Evolutionary conservation across 2,329 filamentous ascomycete species (phyloP), one percentile per base, ranked within the genome.

Genomic region (Xylaria polymorpha): DNA sequence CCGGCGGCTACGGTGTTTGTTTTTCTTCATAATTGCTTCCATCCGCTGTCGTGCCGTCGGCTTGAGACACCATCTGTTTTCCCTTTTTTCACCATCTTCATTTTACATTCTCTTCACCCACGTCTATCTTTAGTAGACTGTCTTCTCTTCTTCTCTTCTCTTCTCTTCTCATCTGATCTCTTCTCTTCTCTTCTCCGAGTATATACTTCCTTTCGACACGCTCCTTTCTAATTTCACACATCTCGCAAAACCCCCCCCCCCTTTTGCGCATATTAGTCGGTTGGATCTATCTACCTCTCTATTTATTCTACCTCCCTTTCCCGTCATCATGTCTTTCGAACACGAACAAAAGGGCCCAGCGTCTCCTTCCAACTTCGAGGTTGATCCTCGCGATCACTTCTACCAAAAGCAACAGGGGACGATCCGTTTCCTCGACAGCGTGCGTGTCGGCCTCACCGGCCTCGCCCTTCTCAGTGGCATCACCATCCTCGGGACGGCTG

Each of bases 401-500:
- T 75, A 80, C 74, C 83, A 82, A 67, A 72, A 80, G 57, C 79
- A 81, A 60, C 61, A 72, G 50, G 73, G 71, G 25, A 73, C 79
- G 44, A 75, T 85, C 60, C 79, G 78, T 60, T 71, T 82, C 32
- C 71, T 85, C 66, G 83, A 88, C 69, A 80, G 78, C 56, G 80
- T 81, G 56, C 82, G 85, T 15, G 73, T 85, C 3, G 85, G 80
- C 57, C 78, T 88, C 67, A 88, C 84, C 0, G 75, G 79, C 5
- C 76, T 90, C 39, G 83, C 84, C 35, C 79, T 90, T 20, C 80
- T 85, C 20, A 83, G 84, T 62, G 84, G 84, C 65, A 74, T 90
- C 72, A 83, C 82, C 20, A 82, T 88, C 61, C 79, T 90, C 8
- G 87, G 85, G 32, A 82, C 88, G 12, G 83, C 87, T 3, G 86